These are phyloP conservation scores for Pythium oligandrum DNA, from an alignment of 352 stramenopile species.

Conservation along the genomic window DNA sequence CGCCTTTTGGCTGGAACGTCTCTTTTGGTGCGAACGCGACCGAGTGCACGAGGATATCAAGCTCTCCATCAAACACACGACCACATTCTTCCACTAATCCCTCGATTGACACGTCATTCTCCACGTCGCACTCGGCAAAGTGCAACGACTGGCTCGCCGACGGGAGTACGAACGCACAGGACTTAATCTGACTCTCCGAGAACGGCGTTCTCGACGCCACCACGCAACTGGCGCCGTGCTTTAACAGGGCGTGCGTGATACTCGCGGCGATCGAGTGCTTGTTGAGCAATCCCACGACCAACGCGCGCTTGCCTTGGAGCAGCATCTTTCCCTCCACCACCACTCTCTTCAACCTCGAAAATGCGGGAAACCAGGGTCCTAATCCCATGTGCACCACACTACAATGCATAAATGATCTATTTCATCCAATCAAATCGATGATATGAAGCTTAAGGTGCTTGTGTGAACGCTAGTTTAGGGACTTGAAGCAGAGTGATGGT, in stretches of 20 bases:
- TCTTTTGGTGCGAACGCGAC: constrained; percentile 83
- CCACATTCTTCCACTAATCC: constrained; percentile 38
- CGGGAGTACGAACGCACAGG: constrained; percentile 42
- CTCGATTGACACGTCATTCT: constrained; percentile 47
- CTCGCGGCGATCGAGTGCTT: constrained; percentile 83
- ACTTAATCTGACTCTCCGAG: constrained; percentile 35
- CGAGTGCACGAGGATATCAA: constrained; percentile 90
- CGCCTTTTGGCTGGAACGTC: constrained; percentile 51
- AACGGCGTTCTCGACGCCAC: constrained; percentile 63
- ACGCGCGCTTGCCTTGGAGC: constrained; percentile 57
- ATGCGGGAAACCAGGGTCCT: constrained; percentile 2
- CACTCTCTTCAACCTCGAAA: constrained; percentile 18
- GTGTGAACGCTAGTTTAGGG: background rate
- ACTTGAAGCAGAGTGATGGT: constrained; percentile 22
- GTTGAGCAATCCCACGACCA: constrained; percentile 89
- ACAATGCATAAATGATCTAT: background rate
- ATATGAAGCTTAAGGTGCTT: too few relatives aligned
- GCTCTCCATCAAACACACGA: constrained; percentile 37
- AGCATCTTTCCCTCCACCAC: constrained; percentile 17
- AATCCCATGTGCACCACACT: constrained; percentile 12
- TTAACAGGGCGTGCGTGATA: constrained; percentile 64
- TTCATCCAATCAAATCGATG: too few relatives aligned
- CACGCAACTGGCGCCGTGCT: constrained; percentile 61
- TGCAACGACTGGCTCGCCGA: constrained; percentile 23
- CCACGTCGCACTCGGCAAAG: constrained; percentile 75